Base-by-base conservation (phyloP, 2,329 filamentous ascomycete species). In the Pseudodiploospora longispora region DNA sequence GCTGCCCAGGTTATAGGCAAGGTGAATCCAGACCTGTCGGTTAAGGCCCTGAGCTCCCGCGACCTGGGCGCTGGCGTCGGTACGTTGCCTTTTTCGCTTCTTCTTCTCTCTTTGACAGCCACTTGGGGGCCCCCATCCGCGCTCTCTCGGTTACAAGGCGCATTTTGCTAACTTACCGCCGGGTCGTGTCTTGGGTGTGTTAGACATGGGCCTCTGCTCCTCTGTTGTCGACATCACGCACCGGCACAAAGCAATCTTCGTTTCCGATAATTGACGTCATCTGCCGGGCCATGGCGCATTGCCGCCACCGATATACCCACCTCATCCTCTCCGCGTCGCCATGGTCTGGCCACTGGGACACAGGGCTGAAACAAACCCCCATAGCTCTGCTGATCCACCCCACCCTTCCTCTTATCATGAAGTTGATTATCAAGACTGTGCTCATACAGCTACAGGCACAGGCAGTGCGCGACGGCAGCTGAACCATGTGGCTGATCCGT, bases 161-260 rank as follows among this genome's bases (percentile, higher is more conserved):
- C 19, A 19, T 19, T 19, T 19, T 19, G 19, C 19, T 19, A 19
- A 19, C 19, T 19, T 19, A 19, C 19, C 19, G 19, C 19, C 19
- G 19, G 19, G 19, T 19, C 19, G 19, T 19, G 19, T 19, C 19
- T 19, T 19, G 19, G 19, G 3, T 3, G 19, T 19, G 19, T 19
- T 47, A 91, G 89, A 96, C 66, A 87, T 85, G 64, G 74, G 73
- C 42, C 75, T 87, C 31, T 84, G 82, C 48, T 81, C 87, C 46
- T 79, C 83, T 0, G 85, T 96, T 3, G 90, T 95, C 10, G 86
- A 96, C 46, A 83, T 81, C 32, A 93, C 88, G 31, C 90, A 96
- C 66, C 77, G 82, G 40, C 80, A 88, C 60, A 86, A 84, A 58
- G 72, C 80, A 49, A 83, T 97, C 41, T 96, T 96, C 61, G 55